A percentile compares a stretch with the other conserved stretches of the same genome.
Conservation (phyloP, 495 filamentous ascomycete genomes). For the Annulohypoxylon maeteangense region DNA sequence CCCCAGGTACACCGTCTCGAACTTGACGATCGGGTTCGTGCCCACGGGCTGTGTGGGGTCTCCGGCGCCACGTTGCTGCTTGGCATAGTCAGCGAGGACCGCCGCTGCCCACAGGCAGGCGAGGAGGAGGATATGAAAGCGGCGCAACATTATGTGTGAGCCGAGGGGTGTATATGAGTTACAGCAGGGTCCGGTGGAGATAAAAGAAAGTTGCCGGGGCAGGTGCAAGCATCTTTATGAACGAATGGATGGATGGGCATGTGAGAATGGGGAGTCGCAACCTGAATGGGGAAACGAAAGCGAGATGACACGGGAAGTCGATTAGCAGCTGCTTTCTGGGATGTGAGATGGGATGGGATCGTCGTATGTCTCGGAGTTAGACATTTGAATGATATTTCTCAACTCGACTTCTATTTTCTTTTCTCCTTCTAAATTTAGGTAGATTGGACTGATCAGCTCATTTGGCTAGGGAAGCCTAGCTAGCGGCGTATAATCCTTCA, state of each 20-base stretch:
- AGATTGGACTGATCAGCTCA: not conserved
- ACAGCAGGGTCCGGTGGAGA: not conserved
- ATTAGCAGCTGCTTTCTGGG: not conserved
- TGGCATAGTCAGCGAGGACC: not conserved
- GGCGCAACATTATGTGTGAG: conserved; percentile 1
- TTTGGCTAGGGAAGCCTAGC: not conserved
- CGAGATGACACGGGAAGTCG: conserved; percentile 3
- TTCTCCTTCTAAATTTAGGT: not conserved
- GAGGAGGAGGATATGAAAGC: not conserved
- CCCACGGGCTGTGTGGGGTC: conserved; percentile 53
- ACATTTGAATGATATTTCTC: not conserved
- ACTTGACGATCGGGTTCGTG: conserved; percentile 43
- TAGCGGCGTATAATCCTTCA: not conserved
- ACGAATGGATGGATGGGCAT: not conserved
- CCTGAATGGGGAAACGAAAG: conserved; percentile 12
- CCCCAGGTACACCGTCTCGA: conserved; percentile 44
- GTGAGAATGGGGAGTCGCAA: conserved; percentile 1
- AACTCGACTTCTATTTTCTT: not conserved
- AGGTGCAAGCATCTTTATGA: not conserved
- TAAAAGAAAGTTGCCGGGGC: not conserved
- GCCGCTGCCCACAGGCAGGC: not conserved
- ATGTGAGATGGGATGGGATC: not conserved
- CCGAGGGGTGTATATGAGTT: not conserved
- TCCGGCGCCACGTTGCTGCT: not conserved
- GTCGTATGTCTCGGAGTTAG: not conserved